These are phyloP conservation scores for Phytopythium kandeliae DNA, from an alignment of 352 stramenopile species.

Conservation along the genomic window DNA sequence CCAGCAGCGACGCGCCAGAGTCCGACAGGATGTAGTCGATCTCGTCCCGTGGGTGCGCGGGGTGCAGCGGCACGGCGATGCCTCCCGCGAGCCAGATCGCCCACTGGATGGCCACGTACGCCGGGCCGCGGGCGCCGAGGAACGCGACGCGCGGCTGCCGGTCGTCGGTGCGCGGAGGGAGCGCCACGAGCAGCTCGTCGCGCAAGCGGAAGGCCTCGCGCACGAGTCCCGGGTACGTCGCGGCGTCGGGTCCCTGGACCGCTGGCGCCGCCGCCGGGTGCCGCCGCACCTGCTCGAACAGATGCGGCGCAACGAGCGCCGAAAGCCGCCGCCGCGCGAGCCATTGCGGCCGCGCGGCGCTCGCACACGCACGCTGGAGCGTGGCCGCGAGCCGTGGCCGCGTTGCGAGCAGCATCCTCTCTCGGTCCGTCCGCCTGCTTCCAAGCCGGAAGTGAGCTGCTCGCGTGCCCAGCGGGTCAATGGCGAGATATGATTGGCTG, in stretches of 20 bases:
- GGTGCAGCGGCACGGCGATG: slow-evolving; percentile 61
- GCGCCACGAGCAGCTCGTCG: slow-evolving; percentile 15
- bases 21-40: slow-evolving; percentile 73
- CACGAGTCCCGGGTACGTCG: slow-evolving; percentile 14
- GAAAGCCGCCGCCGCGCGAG: neutral
- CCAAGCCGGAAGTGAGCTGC: too few relatives aligned
- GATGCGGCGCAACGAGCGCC: slow-evolving; percentile 2
- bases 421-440: too few relatives aligned
- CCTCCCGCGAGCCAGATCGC: slow-evolving; percentile 66
- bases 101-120: slow-evolving; percentile 69
- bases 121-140: slow-evolving; percentile 34
- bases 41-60: slow-evolving; percentile 49
- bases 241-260: neutral
- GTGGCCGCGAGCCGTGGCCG: too few relatives aligned
- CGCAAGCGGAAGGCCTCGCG: slow-evolving; percentile 22
- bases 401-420: too few relatives aligned
- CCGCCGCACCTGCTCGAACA: neutral
- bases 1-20: slow-evolving; percentile 32
- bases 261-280: neutral
- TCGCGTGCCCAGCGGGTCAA: too few relatives aligned
- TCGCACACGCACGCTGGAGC: too few relatives aligned
- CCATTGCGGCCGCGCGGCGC: too few relatives aligned
- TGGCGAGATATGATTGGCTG: neutral
- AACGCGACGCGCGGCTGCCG: slow-evolving; percentile 31
- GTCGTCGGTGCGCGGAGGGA: slow-evolving; percentile 7